These are phyloP conservation scores for Alternaria longipes DNA, from an alignment of 2,329 filamentous ascomycete species.

Conservation along the genomic window DNA sequence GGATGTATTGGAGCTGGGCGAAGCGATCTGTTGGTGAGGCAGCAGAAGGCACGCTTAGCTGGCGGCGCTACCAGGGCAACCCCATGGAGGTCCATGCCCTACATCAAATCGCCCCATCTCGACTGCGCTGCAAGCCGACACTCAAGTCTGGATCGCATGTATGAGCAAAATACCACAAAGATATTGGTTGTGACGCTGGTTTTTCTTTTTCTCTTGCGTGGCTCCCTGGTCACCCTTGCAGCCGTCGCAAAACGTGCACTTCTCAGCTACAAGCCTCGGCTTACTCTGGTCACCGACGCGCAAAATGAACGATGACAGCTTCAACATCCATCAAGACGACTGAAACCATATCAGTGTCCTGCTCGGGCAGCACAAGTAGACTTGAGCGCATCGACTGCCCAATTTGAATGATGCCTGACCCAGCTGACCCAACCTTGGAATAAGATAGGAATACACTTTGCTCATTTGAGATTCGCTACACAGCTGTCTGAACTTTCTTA, in stretches of 20 bases:
- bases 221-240: not conserved
- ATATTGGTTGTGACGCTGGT: not conserved
- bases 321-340: not conserved
- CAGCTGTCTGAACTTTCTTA: not conserved
- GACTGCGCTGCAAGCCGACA: not conserved
- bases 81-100: not conserved
- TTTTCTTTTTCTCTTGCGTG: not conserved
- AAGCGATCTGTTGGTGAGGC: not conserved
- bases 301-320: not conserved
- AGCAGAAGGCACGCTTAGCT: not conserved
- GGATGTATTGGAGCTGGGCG: not conserved
- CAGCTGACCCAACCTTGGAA: not conserved
- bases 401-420: not conserved
- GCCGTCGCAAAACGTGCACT: not conserved
- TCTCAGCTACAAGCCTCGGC: too few relatives aligned
- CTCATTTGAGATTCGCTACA: rapidly evolving
- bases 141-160: not conserved
- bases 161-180: not conserved
- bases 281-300: not conserved
- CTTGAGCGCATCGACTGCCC: not conserved
- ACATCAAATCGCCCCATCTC: not conserved
- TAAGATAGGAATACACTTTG: rapidly evolving
- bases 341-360: not conserved
- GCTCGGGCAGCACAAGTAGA: not conserved
- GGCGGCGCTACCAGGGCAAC: not conserved